Percentiles rank a stretch among this genome's conserved stretches.
Evolutionary conservation across 2,329 filamentous ascomycete species (phyloP).

Genomic region (Fusarium devonianum): DNA sequence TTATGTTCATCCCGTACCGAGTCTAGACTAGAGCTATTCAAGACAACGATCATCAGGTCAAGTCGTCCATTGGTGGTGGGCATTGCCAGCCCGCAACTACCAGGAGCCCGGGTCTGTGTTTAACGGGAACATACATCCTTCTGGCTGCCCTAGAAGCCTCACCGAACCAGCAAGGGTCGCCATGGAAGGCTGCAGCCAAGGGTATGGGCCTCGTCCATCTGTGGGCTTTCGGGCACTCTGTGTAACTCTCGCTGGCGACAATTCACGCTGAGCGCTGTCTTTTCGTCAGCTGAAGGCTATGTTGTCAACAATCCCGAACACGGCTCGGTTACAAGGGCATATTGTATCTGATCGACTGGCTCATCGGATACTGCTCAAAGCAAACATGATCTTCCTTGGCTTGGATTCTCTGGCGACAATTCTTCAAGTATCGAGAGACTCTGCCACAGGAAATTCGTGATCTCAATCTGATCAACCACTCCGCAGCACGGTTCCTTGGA

Average conservation of each 20-base stretch:
- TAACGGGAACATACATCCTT: not conserved
- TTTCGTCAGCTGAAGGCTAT: not conserved
- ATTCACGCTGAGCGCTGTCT: not conserved
- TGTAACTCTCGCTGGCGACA: not conserved
- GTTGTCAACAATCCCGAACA: not conserved
- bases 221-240: not conserved
- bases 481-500: too few relatives aligned
- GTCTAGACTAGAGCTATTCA: too few relatives aligned
- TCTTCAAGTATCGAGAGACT: too few relatives aligned
- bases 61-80: too few relatives aligned
- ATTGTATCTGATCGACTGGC: not conserved
- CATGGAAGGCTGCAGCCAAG: conserved; percentile 17
- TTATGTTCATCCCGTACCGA: too few relatives aligned
- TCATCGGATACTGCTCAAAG: not conserved
- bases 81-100: too few relatives aligned
- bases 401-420: too few relatives aligned
- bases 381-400: not conserved
- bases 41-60: too few relatives aligned
- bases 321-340: not conserved
- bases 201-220: not conserved
- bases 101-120: too few relatives aligned
- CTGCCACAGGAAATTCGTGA: too few relatives aligned
- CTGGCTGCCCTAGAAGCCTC: not conserved
- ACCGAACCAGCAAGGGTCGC: conserved; percentile 2
- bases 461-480: too few relatives aligned